Evolutionary conservation across 495 filamentous ascomycete genomes (phyloP).

Genomic region (Xylaria telfairii): DNA sequence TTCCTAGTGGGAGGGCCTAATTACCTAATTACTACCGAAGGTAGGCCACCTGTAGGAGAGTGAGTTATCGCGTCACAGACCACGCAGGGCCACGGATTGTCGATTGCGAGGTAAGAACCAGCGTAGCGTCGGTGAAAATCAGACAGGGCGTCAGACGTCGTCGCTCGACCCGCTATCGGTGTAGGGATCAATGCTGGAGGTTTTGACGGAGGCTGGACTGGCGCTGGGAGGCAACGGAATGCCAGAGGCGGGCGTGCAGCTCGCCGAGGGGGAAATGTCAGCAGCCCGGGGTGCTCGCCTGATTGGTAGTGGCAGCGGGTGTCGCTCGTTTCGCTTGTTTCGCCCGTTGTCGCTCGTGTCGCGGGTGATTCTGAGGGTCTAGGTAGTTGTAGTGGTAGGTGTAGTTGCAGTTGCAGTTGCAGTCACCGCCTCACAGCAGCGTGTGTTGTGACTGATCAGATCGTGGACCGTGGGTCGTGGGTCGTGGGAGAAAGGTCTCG

Average conservation of each 20-base stretch:
- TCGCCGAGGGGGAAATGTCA: neutral
- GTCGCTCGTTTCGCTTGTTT: neutral
- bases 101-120: neutral
- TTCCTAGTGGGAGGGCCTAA: neutral
- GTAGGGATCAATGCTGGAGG: constrained; percentile 10
- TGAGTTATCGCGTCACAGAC: neutral
- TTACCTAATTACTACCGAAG: neutral
- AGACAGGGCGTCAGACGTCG: constrained; percentile 1
- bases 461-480: constrained; percentile 1
- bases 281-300: neutral
- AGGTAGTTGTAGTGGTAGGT: no score
- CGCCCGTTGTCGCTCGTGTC: constrained; percentile 12
- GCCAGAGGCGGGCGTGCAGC: neutral
- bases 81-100: neutral
- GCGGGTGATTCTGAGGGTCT: neutral
- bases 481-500: constrained; percentile 5
- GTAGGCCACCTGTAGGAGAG: neutral
- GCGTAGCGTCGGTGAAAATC: constrained; percentile 12
- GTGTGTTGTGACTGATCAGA: constrained; percentile 27
- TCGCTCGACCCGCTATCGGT: constrained; percentile 8
- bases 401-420: neutral
- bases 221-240: neutral
- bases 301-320: neutral
- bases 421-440: constrained; percentile 6
- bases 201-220: no score